phyloP scores from a whole-genome alignment of 2,329 filamentous ascomycete species.

The Monilinia laxa region DNA sequence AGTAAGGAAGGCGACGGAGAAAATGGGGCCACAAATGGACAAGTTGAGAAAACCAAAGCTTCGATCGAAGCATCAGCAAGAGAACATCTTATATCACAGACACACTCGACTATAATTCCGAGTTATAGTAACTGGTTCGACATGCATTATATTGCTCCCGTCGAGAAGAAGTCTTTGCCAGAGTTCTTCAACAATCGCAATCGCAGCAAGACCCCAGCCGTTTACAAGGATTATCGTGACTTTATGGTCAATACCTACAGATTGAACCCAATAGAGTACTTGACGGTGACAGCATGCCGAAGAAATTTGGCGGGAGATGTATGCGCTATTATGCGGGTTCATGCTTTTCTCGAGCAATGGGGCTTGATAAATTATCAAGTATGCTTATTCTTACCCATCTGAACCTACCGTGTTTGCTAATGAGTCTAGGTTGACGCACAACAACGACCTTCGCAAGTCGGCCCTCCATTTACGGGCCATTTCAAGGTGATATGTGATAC shows the following conservation, averaged over 20 bases:
- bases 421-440: conserved; percentile 82
- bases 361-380: conserved; percentile 99
- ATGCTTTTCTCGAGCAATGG: conserved; percentile 98
- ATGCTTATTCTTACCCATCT: conserved; percentile 35
- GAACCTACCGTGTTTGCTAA: conserved; percentile 35
- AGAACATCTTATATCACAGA: conserved; percentile 88
- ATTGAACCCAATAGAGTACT: conserved; percentile 90
- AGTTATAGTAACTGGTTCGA: conserved; percentile 99
- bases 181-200: conserved; percentile 99
- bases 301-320: conserved; percentile 95
- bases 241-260: conserved; percentile 99
- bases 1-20: conserved; percentile 46
- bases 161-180: conserved; percentile 91
- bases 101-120: conserved; percentile 91
- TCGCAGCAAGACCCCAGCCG: conserved; percentile 92
- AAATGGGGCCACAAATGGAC: conserved; percentile 51
- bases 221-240: conserved; percentile 98
- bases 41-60: conserved; percentile 70
- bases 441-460: conserved; percentile 90
- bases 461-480: conserved; percentile 94
- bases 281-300: conserved; percentile 94
- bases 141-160: conserved; percentile 86
- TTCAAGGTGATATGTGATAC: conserved; percentile 97
- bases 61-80: conserved; percentile 82
- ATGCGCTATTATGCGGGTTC: conserved; percentile 98